These are phyloP conservation scores for Trichosanthes cucumerina DNA, from an alignment of 306 rosid species.

Conservation along the genomic window DNA sequence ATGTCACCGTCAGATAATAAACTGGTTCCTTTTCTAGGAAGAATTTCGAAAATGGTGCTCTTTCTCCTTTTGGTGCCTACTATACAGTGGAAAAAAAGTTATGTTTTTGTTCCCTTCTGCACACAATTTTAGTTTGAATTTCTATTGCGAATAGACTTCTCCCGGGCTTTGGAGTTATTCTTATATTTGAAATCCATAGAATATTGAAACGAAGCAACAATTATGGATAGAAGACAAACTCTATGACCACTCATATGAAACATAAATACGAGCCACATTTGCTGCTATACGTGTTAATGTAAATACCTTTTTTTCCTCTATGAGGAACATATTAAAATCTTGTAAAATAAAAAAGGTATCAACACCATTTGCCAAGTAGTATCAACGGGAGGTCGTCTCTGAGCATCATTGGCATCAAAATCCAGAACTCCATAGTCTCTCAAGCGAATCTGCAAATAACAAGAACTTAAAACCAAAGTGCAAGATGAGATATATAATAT, in stretches of 20 bases:
- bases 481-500: slow-evolving; percentile 5
- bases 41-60: too few species aligned
- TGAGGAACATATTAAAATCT: background rate
- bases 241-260: background rate
- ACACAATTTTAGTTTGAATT: background rate
- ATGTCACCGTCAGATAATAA: too few species aligned
- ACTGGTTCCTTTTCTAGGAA: too few species aligned
- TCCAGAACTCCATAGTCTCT: slow-evolving; percentile 94
- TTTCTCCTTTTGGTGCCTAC: too few species aligned
- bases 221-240: background rate
- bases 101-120: background rate
- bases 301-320: background rate
- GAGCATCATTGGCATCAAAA: slow-evolving; percentile 86
- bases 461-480: slow-evolving; percentile 3
- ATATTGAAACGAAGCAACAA: background rate
- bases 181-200: background rate
- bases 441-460: slow-evolving; percentile 66
- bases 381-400: slow-evolving; percentile 96
- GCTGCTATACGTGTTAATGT: background rate
- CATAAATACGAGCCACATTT: background rate
- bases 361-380: slow-evolving; percentile 98
- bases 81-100: too few species aligned
- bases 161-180: background rate
- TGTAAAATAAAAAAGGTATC: background rate
- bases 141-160: background rate